Base-by-base conservation (phyloP, 1,284 basidiomycete genomes). In the Clitocybe nebularis region DNA sequence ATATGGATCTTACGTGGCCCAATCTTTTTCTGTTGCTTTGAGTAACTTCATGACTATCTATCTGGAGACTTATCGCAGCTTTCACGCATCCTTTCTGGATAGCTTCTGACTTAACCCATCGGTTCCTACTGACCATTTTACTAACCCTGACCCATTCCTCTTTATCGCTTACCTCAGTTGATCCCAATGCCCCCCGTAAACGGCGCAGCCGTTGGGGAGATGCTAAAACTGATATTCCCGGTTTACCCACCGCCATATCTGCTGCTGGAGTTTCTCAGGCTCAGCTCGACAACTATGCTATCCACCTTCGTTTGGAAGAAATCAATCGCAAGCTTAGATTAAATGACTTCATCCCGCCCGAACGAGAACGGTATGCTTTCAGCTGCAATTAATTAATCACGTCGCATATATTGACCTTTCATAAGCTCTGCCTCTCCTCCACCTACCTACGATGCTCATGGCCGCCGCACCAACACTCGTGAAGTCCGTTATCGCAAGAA, bases 401-500 rank as follows among this genome's bases (percentile, higher is more conserved):
- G 26, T 39, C 49, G 60, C 59, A 56, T 60, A 55, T 59, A 63
- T 38, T 55, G n/a, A 57, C 29, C 25, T 19, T 32, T 43, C 29
- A 30, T 39, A 26, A 91, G 93, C 45, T 96, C 93, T 0, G 87
- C 92, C 10, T 99, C 96, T 20, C 96, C 96, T 28, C 93, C 95
- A 7, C 96, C 96, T 10, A 94, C 92, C 1, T 99, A 99, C 61
- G 96, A 99, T 66, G 81, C 82, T 6, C 93, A 98, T 59, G 96
- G 96, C 70, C 89, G 94, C 39, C 82, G 96, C 58, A 97, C 93
- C 41, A 99, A 99, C 67, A 99, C 94, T 8, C 89, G 96, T 40
- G 96, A 99, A 69, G 89, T 98, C 37, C 89, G 96, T 43, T 99
- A 99, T 69, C 84, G 90, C 50, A 94, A 96, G 67, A 97, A 96